Base-by-base conservation (phyloP, 257 asterid genomes). In the Salvia rosmarinus region DNA sequence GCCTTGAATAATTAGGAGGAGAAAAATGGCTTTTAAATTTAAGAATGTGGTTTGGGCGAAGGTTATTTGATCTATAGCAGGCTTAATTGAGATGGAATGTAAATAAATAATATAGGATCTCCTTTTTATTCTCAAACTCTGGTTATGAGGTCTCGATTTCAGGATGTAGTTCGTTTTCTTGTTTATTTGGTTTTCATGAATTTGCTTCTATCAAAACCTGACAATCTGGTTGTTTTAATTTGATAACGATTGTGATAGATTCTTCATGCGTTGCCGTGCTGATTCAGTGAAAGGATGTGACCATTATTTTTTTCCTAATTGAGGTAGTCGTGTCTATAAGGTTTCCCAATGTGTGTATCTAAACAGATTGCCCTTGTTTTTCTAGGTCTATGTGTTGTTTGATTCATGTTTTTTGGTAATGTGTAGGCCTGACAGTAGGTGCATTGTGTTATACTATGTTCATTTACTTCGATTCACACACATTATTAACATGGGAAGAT, bases 71-170 rank as follows among this genome's bases (percentile, higher is more conserved):
- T 72, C 49, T 72, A 34, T 56, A 19, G 52, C 62, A 40, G 59
- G 63, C 34, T 40, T 11, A 37, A 60, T 34, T 19, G 28, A 34
- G 30, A 49, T 40, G 63, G 73, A 64, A 4, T 21, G 8, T 25
- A 9, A 62, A 6, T 40, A 51, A 46, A 21, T 68, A 44, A 62
- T 47, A 4, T 67, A 40, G 69, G 83, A 65, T 67, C 64, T 70
- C 17, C 32, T 70, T 69, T 63, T 57, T 34, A 49, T 28, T 2
- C 56, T 17, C 52, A 11, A 57, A n/a, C 8, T 32, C 52, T 30
- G 51, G 67, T 58, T 72, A 43, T 28, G 21, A 55, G 71, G 73
- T 43, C 39, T 54, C 4, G 6, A 56, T 49, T 65, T 12, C 43
- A 34, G 64, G 49, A 13, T 44, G 50, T 46, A 64, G 46, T 37